A percentile compares a stretch with the other conserved stretches of the same genome.
Conservation (phyloP, 345 rosid genomes). For the Erysimum cheiranthoides region DNA sequence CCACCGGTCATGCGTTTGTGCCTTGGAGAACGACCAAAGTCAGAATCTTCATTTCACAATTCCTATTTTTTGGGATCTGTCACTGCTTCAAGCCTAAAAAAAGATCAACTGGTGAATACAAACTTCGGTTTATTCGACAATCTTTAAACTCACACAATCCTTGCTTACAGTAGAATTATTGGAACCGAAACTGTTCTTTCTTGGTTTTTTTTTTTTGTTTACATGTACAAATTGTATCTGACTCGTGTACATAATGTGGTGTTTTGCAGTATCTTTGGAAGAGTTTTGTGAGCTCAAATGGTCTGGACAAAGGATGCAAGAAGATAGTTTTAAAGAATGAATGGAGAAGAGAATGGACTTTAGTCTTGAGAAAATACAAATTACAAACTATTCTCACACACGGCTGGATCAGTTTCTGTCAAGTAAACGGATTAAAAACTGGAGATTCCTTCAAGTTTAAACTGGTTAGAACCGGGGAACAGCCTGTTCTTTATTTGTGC, state of each 20-base stretch:
- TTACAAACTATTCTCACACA: not conserved
- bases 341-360: slow-evolving; percentile 21
- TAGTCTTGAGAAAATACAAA: slow-evolving; percentile 4
- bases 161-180: not conserved
- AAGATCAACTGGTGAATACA: slow-evolving; percentile 12
- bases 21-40: not conserved
- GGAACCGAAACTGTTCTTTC: not conserved
- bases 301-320: slow-evolving; percentile 20
- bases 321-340: slow-evolving; percentile 34
- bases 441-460: slow-evolving; percentile 27
- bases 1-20: slow-evolving; percentile 27
- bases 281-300: slow-evolving; percentile 21
- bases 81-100: slow-evolving; percentile 9
- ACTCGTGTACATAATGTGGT: not conserved
- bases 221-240: not conserved
- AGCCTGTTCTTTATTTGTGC: slow-evolving; percentile 27
- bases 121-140: not conserved
- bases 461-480: not conserved
- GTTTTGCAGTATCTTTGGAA: slow-evolving; percentile 30
- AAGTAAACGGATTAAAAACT: slow-evolving; percentile 26
- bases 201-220: not conserved
- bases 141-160: not conserved
- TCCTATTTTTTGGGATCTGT: slow-evolving; percentile 17
- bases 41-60: not conserved
- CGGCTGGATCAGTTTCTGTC: slow-evolving; percentile 41